Percentiles rank a stretch among this genome's conserved stretches.
Evolutionary conservation across 768 basidiomycete species (phyloP).

Genomic region (Boletus rex-veris): DNA sequence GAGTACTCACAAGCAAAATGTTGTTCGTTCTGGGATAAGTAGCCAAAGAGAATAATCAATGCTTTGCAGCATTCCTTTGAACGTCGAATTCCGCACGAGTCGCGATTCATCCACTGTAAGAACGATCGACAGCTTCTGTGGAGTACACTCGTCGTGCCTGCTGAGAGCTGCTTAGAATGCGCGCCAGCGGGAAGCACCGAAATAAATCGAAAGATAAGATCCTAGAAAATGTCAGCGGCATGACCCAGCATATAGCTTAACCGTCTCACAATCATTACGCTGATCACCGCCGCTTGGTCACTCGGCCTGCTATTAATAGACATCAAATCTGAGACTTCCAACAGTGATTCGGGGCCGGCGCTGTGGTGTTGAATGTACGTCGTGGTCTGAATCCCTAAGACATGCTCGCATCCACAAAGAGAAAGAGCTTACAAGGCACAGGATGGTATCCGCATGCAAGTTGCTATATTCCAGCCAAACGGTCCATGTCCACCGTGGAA

Average conservation of each 20-base stretch:
- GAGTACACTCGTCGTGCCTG: constrained; percentile 17
- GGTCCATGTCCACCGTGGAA: constrained; percentile 63
- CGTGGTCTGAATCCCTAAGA: constrained; percentile 39
- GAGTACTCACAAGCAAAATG: constrained; percentile 15
- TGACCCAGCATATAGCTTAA: not conserved
- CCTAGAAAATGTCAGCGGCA: constrained; percentile 14
- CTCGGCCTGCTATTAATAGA: not conserved
- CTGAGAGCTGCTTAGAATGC: constrained; percentile 14
- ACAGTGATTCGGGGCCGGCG: not conserved
- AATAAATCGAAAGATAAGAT: constrained; percentile 23
- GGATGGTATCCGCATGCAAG: constrained; percentile 47
- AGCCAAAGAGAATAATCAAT: constrained; percentile 26
- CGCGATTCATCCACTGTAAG: constrained; percentile 20
- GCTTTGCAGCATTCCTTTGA: constrained; percentile 30
- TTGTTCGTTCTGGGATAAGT: constrained; percentile 20
- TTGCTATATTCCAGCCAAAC: constrained; percentile 55
- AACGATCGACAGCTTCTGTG: constrained; percentile 18
- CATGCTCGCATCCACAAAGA: not conserved
- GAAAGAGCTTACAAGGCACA: constrained; percentile 41
- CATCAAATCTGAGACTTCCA: constrained; percentile 2
- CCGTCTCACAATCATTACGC: constrained; percentile 28
- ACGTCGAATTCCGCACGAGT: constrained; percentile 24
- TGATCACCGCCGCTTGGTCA: constrained; percentile 13
- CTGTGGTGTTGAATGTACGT: constrained; percentile 49
- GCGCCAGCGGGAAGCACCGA: constrained; percentile 13